Conservation (phyloP, 2,329 filamentous ascomycete genomes). For the Mollisia scopiformis region DNA sequence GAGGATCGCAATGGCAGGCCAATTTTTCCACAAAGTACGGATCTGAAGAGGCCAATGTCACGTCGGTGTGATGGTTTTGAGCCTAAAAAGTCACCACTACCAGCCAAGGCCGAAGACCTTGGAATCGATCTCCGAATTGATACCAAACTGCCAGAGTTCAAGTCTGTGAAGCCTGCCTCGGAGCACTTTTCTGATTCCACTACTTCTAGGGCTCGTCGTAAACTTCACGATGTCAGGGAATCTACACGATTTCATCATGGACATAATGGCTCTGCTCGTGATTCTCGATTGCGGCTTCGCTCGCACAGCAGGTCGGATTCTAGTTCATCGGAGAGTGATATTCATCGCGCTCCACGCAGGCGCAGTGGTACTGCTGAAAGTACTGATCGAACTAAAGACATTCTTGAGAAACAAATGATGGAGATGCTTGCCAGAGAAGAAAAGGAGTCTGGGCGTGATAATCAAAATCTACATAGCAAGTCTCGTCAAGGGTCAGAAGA, state of each 20-base stretch:
- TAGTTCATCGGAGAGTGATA: conserved; percentile 62
- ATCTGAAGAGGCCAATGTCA: conserved; percentile 39
- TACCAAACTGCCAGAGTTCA: conserved; percentile 38
- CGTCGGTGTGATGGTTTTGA: conserved; percentile 35
- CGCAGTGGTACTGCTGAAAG: conserved; percentile 47
- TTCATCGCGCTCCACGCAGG: conserved; percentile 37
- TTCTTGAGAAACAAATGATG: conserved; percentile 64
- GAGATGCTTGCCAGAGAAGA: conserved; percentile 61
- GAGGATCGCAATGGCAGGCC: conserved; percentile 78
- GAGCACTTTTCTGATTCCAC: conserved; percentile 48
- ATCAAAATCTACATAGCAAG: conserved; percentile 18
- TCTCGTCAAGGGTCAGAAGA: conserved; percentile 21
- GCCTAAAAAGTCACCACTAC: conserved; percentile 15
- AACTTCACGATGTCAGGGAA: conserved; percentile 57
- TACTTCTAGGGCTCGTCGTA: conserved; percentile 62
- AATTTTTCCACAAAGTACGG: conserved; percentile 60
- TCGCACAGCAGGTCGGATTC: conserved; percentile 59
- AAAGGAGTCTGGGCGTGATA: conserved; percentile 29
- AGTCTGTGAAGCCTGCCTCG: conserved; percentile 30
- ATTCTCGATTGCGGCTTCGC: conserved; percentile 55
- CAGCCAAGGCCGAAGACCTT: conserved; percentile 18
- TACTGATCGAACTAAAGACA: conserved; percentile 51
- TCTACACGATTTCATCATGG: conserved; percentile 55
- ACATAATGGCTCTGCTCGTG: conserved; percentile 54
- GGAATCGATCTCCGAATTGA: conserved; percentile 32